These are phyloP conservation scores for Terana coerulea DNA, from an alignment of 768 basidiomycete genomes.

Conservation along the genomic window DNA sequence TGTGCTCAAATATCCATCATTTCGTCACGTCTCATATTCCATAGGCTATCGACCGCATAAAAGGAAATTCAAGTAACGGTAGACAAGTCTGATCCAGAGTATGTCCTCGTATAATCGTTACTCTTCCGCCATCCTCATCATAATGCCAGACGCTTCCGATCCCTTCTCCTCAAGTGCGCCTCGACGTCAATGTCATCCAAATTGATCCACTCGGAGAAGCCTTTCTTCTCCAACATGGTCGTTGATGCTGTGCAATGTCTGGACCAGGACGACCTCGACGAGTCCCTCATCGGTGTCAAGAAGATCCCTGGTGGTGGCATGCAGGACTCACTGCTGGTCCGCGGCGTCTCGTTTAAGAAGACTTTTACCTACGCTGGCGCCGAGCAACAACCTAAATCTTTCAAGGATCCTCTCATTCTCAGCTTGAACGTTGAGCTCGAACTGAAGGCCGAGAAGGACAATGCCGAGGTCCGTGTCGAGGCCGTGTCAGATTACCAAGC, in stretches of 20 bases:
- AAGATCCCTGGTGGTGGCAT: constrained; percentile 97
- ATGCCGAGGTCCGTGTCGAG: constrained; percentile 96
- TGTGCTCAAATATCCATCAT: constrained; percentile 14
- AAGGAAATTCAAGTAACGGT: constrained; percentile 86
- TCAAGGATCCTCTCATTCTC: constrained; percentile 83
- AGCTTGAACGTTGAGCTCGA: constrained; percentile 98
- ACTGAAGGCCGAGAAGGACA: constrained; percentile 98
- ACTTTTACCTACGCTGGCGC: constrained; percentile 99
- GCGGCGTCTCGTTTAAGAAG: constrained; percentile 97
- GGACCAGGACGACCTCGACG: constrained; percentile 92
- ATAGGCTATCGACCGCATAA: constrained; percentile 83
- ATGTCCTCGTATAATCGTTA: no score
- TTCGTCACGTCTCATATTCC: constrained; percentile 9
- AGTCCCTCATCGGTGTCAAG: constrained; percentile 94
- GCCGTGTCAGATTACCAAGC: constrained; percentile 98
- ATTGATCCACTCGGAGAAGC: constrained; percentile 97
- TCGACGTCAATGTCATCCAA: constrained; percentile 99
- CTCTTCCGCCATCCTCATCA: neutral
- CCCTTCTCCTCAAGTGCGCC: constrained; percentile 93
- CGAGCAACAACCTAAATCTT: constrained; percentile 96
- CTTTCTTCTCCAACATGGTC: constrained; percentile 98
- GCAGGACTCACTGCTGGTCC: constrained; percentile 89
- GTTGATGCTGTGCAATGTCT: constrained; percentile 93
- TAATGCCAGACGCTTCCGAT: constrained; percentile 75
- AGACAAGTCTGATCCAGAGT: constrained; percentile 90